Evolutionary conservation across 2,329 filamentous ascomycete genomes (phyloP), one percentile per base, ranked within the genome.

Genomic region (Massarina eburnea): DNA sequence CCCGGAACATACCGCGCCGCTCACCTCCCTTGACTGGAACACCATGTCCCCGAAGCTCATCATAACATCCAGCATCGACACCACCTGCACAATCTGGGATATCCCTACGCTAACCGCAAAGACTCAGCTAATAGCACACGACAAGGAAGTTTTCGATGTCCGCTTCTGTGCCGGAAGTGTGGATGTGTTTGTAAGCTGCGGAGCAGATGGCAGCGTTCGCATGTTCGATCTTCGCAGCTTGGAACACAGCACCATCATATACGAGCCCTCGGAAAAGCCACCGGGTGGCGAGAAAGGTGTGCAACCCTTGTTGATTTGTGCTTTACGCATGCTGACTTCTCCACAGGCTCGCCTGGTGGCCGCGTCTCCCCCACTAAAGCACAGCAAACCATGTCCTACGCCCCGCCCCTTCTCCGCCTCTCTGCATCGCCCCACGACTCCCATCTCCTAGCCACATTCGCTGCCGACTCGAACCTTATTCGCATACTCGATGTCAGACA

Each of bases 61-160:
- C 66, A 99, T 99, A 63, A 99, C 94, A 1, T 96, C 91, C 3
- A 97, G 91, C 69, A 99, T 99, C 64, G 94, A 99, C 67, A 99
- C 94, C 1, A 99, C 94, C 5, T 99, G 94, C 73, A 99, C 94
- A 4, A 99, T 99, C 56, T 99, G 94, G 94, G 94, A 99, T 69
- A 99, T 99, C 45, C 94, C 94, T 3, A 96, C 94, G 1, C 78
- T 99, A 52, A 99, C 94, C 1, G 94, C 94, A 41, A 99, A 99
- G 74, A 99, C 94, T 2, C 94, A 99, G 70, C 78, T 99, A 36
- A 99, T 99, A 71, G 94, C 94, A 17, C 94, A 99, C 70, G 94
- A 99, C 74, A 97, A 97, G 72, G 94, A 99, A 72, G 94, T 99
- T 5, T 99, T 96, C 64, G 94, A 99, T 68, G 94, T 99, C 38